Evolutionary conservation across 2,329 filamentous ascomycete genomes (phyloP).

Genomic region (Fusarium multiceps): DNA sequence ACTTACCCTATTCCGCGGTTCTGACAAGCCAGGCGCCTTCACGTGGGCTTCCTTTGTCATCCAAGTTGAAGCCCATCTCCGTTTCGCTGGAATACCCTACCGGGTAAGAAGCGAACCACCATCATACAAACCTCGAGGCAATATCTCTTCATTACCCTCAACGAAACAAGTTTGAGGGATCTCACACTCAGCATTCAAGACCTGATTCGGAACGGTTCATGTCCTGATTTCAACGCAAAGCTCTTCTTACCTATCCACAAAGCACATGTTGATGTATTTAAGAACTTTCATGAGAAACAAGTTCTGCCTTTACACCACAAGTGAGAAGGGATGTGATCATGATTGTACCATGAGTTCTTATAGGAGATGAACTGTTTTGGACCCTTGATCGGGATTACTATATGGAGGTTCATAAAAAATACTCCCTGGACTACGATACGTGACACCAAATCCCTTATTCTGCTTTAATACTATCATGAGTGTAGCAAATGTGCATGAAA

Average conservation of each 20-base stretch:
- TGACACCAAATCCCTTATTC: too few species aligned
- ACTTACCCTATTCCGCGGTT: constrained; percentile 62
- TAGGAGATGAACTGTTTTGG: too few species aligned
- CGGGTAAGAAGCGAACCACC: constrained; percentile 57
- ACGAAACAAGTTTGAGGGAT: constrained; percentile 57
- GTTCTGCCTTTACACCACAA: constrained; percentile 65
- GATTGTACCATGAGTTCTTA: constrained; percentile 67
- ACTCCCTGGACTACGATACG: too few species aligned
- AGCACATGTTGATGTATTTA: constrained; percentile 63
- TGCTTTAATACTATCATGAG: too few species aligned
- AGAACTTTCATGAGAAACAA: constrained; percentile 69
- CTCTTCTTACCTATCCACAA: constrained; percentile 52
- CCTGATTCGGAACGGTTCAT: constrained; percentile 53
- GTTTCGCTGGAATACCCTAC: constrained; percentile 63
- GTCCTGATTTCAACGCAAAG: constrained; percentile 60
- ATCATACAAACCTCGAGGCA: constrained; percentile 63
- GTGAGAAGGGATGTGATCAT: constrained; percentile 69
- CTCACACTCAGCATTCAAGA: constrained; percentile 64
- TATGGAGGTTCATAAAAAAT: too few species aligned
- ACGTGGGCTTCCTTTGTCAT: constrained; percentile 71
- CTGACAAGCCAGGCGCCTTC: constrained; percentile 52
- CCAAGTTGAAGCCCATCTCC: constrained; percentile 71
- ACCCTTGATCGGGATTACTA: too few species aligned
- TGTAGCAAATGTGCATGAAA: too few species aligned
- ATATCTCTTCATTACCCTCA: constrained; percentile 66